Conservation (phyloP, 2,329 filamentous ascomycete genomes). For the Aspergillus eucalypticola region DNA sequence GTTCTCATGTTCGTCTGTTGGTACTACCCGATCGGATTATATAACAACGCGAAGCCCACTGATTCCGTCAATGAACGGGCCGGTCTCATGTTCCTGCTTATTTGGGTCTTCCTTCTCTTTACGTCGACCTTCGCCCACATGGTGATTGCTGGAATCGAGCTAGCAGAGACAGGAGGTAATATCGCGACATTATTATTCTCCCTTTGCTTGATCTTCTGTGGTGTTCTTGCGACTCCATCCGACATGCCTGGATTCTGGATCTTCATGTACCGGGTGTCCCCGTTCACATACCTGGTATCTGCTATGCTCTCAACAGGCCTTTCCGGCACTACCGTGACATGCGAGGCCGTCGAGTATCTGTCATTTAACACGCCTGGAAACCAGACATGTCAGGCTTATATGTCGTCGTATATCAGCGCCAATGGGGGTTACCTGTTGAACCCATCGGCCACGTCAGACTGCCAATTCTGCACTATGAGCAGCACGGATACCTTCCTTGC, state of each 20-base stretch:
- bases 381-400: constrained; percentile 60
- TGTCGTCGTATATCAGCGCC: constrained; percentile 40
- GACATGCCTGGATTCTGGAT: constrained; percentile 71
- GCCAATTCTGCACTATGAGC: constrained; percentile 51
- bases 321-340: constrained; percentile 27
- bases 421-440: constrained; percentile 48
- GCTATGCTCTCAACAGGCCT: constrained; percentile 44
- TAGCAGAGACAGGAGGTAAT: constrained; percentile 66
- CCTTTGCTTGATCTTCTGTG: constrained; percentile 61
- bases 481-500: constrained; percentile 52
- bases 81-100: constrained; percentile 64
- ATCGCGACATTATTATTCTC: constrained; percentile 62
- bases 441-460: constrained; percentile 45
- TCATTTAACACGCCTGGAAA: constrained; percentile 53
- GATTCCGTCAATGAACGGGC: constrained; percentile 54
- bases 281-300: constrained; percentile 62
- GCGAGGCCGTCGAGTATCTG: constrained; percentile 33
- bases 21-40: constrained; percentile 64
- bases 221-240: constrained; percentile 51
- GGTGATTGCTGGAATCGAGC: constrained; percentile 68
- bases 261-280: constrained; percentile 71
- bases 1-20: constrained; percentile 65
- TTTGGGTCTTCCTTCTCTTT: constrained; percentile 68
- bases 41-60: constrained; percentile 41
- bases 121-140: constrained; percentile 71